phyloP scores from a whole-genome alignment of 2,329 filamentous ascomycete species.

The Aspergillus pseudoterreus region DNA sequence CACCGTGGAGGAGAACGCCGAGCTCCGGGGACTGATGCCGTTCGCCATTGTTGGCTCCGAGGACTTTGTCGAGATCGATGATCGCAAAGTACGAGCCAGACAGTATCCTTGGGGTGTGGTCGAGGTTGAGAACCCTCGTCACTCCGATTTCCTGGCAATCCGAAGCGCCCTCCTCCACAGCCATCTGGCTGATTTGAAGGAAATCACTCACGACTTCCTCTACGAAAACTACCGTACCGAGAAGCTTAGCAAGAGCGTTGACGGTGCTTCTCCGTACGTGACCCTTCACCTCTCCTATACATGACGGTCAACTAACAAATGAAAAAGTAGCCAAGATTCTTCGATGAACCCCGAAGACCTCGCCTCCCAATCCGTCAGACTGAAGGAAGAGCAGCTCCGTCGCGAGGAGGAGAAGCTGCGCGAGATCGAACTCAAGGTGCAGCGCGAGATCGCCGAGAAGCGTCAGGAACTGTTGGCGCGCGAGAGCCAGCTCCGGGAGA shows the following conservation, averaged over 20 bases:
- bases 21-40: conserved; percentile 95
- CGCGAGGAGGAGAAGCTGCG: conserved; percentile 99
- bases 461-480: conserved; percentile 95
- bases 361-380: conserved; percentile 91
- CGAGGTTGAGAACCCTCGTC: conserved; percentile 97
- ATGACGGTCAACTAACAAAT: conserved; percentile 12
- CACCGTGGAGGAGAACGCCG: conserved; percentile 97
- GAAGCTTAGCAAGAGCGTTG: conserved; percentile 99
- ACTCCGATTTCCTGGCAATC: conserved; percentile 97
- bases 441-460: conserved; percentile 99
- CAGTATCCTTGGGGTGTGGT: conserved; percentile 99
- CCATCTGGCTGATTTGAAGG: conserved; percentile 96
- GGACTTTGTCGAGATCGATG: conserved; percentile 89
- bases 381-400: conserved; percentile 99
- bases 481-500: conserved; percentile 97
- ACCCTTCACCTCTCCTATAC: neutral
- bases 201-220: conserved; percentile 99
- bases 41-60: conserved; percentile 98
- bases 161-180: conserved; percentile 95
- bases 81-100: conserved; percentile 84
- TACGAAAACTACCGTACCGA: conserved; percentile 99
- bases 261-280: conserved; percentile 82
- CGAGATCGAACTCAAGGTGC: conserved; percentile 99
- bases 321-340: conserved; percentile 59
- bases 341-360: conserved; percentile 98